Percentiles rank a stretch among this genome's conserved stretches.
Evolutionary conservation across 202 grass and related monocot species (phyloP).

Genomic region (Cymbopogon flexuosus): DNA sequence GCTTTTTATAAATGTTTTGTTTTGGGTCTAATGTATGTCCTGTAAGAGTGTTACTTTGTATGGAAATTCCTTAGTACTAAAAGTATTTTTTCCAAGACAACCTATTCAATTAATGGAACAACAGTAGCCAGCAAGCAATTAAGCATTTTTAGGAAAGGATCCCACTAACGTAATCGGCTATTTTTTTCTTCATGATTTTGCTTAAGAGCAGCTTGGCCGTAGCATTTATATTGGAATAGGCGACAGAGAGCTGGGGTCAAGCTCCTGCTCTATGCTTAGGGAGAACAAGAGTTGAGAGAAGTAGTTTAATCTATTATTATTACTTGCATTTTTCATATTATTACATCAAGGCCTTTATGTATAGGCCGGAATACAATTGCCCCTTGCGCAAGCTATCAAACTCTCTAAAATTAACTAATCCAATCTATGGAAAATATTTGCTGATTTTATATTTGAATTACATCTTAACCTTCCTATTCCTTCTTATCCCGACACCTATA

Average conservation of each 20-base stretch:
- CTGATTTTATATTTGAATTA: not conserved
- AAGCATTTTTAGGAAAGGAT: not conserved
- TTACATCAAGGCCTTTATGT: not conserved
- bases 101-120: not conserved
- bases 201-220: not conserved
- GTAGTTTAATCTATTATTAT: not conserved
- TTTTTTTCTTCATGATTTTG: conserved; percentile 23
- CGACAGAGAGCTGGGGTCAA: not conserved
- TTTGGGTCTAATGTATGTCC: not conserved
- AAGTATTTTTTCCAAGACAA: not conserved
- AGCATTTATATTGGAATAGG: not conserved
- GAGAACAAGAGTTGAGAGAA: not conserved
- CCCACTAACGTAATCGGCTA: not conserved
- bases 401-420: not conserved
- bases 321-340: not conserved
- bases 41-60: conserved; percentile 14
- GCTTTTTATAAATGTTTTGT: conserved; percentile 17
- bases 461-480: not conserved
- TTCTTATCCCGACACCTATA: not conserved
- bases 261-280: not conserved
- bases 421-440: not conserved
- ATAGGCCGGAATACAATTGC: not conserved
- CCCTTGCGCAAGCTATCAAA: not conserved
- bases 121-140: not conserved
- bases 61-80: not conserved